Conservation (phyloP, 305 asterid genomes). For the Andrographis paniculata region DNA sequence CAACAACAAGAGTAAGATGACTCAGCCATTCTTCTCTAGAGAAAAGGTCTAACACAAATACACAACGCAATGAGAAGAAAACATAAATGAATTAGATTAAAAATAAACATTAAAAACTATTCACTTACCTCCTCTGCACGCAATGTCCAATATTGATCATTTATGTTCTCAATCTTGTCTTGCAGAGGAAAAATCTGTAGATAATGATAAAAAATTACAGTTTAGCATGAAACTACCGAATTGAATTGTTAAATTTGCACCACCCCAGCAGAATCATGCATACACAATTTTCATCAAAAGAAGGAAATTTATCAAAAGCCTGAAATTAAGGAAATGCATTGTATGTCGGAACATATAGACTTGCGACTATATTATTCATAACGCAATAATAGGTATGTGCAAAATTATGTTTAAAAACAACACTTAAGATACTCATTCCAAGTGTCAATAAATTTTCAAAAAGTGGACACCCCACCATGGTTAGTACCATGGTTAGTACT, state of each 20-base stretch:
- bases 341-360: too few relatives aligned
- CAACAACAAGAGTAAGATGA: too few relatives aligned
- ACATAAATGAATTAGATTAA: not conserved
- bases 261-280: too few relatives aligned
- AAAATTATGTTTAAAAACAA: too few relatives aligned
- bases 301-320: not conserved
- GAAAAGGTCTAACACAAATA: conserved; percentile 1
- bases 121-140: conserved; percentile 65
- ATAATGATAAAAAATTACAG: conserved; percentile 14
- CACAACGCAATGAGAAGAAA: not conserved
- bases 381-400: too few relatives aligned
- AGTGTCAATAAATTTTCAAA: too few relatives aligned
- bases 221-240: not conserved
- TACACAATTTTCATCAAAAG: not conserved
- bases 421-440: too few relatives aligned
- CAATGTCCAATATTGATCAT: conserved; percentile 73
- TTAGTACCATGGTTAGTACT: too few relatives aligned
- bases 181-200: conserved; percentile 52
- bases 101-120: not conserved
- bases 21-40: too few relatives aligned
- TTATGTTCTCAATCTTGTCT: conserved; percentile 68
- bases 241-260: not conserved
- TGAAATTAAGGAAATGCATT: too few relatives aligned
- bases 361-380: too few relatives aligned
- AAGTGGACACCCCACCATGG: too few relatives aligned